A percentile compares a stretch with the other conserved stretches of the same genome.
These are phyloP conservation scores for Trichoderma asperelloides DNA, from an alignment of 495 filamentous ascomycete species.

Conservation along the genomic window DNA sequence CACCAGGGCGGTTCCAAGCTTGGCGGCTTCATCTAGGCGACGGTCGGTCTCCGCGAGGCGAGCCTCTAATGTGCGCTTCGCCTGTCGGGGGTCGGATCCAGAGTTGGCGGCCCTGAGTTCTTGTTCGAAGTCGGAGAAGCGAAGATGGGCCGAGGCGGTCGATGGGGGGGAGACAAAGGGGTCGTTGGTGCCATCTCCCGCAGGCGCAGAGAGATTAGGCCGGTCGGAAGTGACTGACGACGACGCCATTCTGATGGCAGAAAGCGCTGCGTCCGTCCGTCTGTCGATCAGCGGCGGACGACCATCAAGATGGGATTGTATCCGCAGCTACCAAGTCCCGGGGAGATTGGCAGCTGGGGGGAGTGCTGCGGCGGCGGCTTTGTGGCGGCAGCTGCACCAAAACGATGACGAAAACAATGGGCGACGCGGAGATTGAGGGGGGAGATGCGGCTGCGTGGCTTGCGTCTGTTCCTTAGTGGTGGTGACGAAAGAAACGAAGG, in stretches of 20 bases:
- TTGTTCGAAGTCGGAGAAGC: constrained; percentile 70
- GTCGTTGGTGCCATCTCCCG: constrained; percentile 20
- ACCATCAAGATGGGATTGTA: neutral
- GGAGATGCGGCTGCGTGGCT: neutral
- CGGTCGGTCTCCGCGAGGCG: constrained; percentile 87
- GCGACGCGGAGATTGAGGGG: neutral
- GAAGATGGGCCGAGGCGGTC: constrained; percentile 46
- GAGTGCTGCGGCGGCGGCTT: neutral
- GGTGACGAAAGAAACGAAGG: neutral
- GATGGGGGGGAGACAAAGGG: constrained; percentile 38
- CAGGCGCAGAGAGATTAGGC: constrained; percentile 17
- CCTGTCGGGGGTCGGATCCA: constrained; percentile 70
- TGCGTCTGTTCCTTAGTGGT: neutral
- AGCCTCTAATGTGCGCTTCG: constrained; percentile 79
- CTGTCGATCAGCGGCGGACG: neutral
- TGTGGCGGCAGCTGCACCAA: neutral
- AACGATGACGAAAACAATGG: neutral
- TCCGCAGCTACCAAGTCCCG: neutral
- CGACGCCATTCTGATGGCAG: constrained; percentile 18
- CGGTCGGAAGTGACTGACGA: constrained; percentile 22
- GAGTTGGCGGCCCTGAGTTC: constrained; percentile 71
- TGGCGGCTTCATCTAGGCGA: constrained; percentile 81
- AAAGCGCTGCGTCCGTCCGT: neutral
- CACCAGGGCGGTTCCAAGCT: constrained; percentile 74
- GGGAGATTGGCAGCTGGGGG: neutral